A percentile compares a stretch with the other conserved stretches of the same genome.
phyloP scores from a whole-genome alignment of 83 land plant species.

The Diphasiastrum complanatum region DNA sequence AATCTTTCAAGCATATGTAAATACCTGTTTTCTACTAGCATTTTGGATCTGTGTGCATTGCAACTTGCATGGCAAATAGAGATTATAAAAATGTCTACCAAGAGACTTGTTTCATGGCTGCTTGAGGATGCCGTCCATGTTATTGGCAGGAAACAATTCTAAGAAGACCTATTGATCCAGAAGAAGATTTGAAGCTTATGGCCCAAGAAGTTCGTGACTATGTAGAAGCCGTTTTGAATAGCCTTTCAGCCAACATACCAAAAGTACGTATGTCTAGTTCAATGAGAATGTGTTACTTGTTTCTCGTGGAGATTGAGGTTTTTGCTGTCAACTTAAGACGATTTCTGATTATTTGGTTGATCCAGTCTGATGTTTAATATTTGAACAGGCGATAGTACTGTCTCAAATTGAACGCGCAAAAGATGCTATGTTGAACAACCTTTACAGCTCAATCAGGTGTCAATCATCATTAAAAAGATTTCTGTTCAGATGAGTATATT shows the following conservation, averaged over 20 bases:
- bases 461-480: not conserved
- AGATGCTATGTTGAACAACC: conserved; percentile 92
- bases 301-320: no score
- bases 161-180: conserved; percentile 87
- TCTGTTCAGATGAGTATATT: not conserved
- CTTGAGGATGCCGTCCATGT: not conserved
- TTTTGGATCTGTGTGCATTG: no score
- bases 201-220: conserved; percentile 98
- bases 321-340: no score
- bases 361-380: no score
- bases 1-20: no score
- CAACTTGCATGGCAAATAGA: no score
- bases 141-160: conserved; percentile 56
- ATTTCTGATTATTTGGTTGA: no score
- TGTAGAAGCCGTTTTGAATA: conserved; percentile 98
- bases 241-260: conserved; percentile 98
- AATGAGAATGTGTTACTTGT: no score
- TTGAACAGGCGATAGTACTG: conserved; percentile 72
- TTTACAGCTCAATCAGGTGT: conserved; percentile 75
- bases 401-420: conserved; percentile 98
- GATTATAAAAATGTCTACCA: no score
- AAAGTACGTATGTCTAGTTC: no score
- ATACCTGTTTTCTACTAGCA: no score
- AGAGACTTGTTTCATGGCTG: no score
- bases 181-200: conserved; percentile 95